Evolutionary conservation across 1,284 basidiomycete genomes (phyloP).

Genomic region (Leccinum pallidistipes): DNA sequence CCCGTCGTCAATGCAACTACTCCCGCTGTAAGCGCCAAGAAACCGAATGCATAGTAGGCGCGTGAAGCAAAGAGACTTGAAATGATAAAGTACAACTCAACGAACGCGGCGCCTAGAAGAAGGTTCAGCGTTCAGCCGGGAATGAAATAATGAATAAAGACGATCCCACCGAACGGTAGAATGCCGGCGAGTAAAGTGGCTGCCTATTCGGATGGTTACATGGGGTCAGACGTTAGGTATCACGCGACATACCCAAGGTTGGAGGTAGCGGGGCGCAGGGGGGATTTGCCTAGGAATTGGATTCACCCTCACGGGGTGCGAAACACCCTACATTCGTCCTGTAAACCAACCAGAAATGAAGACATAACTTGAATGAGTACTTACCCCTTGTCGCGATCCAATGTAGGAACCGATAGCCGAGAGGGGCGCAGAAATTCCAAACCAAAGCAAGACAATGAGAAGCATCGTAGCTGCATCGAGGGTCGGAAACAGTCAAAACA

Average conservation of each 20-base stretch:
- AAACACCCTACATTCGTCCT: slow-evolving; percentile 52
- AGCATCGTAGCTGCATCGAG: slow-evolving; percentile 73
- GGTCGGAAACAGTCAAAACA: background rate
- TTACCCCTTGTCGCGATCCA: slow-evolving; percentile 86
- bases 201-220: slow-evolving; percentile 45
- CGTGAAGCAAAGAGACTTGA: slow-evolving; percentile 93
- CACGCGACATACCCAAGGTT: slow-evolving; percentile 59
- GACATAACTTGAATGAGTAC: slow-evolving; percentile 24
- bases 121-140: background rate
- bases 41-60: slow-evolving; percentile 95
- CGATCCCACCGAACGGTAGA: slow-evolving; percentile 78
- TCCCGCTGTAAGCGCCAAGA: slow-evolving; percentile 85
- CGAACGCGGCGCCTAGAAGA: slow-evolving; percentile 81
- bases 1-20: slow-evolving; percentile 89
- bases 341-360: slow-evolving; percentile 7
- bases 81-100: slow-evolving; percentile 94
- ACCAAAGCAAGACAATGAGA: slow-evolving; percentile 92
- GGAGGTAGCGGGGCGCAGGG: slow-evolving; percentile 80
- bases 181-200: slow-evolving; percentile 86
- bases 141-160: slow-evolving; percentile 1
- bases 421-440: slow-evolving; percentile 89
- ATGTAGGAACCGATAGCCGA: slow-evolving; percentile 75
- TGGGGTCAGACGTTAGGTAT: slow-evolving; percentile 5
- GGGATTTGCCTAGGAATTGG: slow-evolving; percentile 93
- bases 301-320: slow-evolving; percentile 86